A percentile compares a stretch with the other conserved stretches of the same genome.
Conservation (phyloP, 2,329 filamentous ascomycete genomes). For the Colletotrichum cereale region DNA sequence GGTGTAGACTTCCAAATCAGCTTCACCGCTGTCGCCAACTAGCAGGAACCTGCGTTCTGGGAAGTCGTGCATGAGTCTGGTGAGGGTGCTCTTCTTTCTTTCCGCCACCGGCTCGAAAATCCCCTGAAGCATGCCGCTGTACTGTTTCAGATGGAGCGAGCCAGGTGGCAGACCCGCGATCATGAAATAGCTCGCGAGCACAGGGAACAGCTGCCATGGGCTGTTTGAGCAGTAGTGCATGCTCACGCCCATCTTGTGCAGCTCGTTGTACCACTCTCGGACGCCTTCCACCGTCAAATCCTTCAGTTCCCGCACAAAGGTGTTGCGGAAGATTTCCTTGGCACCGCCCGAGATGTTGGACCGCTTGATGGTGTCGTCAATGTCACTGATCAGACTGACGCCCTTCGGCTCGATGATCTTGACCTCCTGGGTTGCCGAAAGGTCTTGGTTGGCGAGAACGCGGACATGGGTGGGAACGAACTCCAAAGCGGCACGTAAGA, state of each 20-base stretch:
- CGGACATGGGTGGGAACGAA: constrained; percentile 93
- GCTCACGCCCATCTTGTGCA: constrained; percentile 84
- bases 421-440: constrained; percentile 85
- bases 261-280: constrained; percentile 85
- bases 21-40: constrained; percentile 95
- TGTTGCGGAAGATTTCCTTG: constrained; percentile 95
- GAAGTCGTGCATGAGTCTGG: constrained; percentile 89
- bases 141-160: constrained; percentile 95
- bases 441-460: constrained; percentile 85
- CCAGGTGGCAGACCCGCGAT: constrained; percentile 84
- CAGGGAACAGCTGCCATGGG: constrained; percentile 96
- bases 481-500: constrained; percentile 81
- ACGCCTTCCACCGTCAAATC: constrained; percentile 90
- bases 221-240: constrained; percentile 99
- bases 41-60: constrained; percentile 90
- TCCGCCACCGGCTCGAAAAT: constrained; percentile 98
- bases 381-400: constrained; percentile 94
- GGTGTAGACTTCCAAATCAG: constrained; percentile 96
- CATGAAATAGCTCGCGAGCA: constrained; percentile 87
- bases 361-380: constrained; percentile 97
- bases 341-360: constrained; percentile 90
- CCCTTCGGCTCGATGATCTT: constrained; percentile 82
- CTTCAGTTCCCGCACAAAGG: constrained; percentile 86
- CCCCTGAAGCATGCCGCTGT: constrained; percentile 95
- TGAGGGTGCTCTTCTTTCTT: constrained; percentile 88